A percentile compares a stretch with the other conserved stretches of the same genome.
Evolutionary conservation across 768 basidiomycete species (phyloP).

Genomic region (Lepiota subincarnata): DNA sequence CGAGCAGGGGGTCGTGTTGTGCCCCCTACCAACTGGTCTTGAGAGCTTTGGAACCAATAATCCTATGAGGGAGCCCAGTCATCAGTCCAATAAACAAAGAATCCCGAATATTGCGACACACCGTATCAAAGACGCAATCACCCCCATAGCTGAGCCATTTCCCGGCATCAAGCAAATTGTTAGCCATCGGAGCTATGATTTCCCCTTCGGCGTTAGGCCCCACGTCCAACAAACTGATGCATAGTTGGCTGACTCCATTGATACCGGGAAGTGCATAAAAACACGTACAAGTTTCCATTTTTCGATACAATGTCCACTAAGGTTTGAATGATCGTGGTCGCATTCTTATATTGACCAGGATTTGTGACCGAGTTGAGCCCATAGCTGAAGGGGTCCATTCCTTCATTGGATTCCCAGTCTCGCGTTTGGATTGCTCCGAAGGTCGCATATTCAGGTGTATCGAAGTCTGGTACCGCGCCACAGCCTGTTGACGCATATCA

Average conservation of each 20-base stretch:
- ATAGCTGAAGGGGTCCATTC: constrained; percentile 52
- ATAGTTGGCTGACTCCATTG: background rate
- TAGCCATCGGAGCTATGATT: constrained; percentile 44
- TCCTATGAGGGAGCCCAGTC: constrained; percentile 22
- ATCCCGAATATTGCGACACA: constrained; percentile 19
- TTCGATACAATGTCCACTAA: constrained; percentile 58
- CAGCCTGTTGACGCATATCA: constrained; percentile 31
- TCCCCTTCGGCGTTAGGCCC: constrained; percentile 54
- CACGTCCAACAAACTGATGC: constrained; percentile 42
- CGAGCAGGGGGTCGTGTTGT: constrained; percentile 25
- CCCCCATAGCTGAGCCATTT: constrained; percentile 48
- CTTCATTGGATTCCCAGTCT: constrained; percentile 58
- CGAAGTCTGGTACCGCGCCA: constrained; percentile 47
- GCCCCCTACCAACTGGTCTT: constrained; percentile 21
- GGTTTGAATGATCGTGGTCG: constrained; percentile 43
- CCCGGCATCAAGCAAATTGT: constrained; percentile 47
- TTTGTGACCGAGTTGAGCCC: constrained; percentile 43
- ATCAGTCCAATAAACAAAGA: background rate
- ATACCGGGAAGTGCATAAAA: background rate
- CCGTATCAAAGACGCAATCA: constrained; percentile 50
- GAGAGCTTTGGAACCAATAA: constrained; percentile 45
- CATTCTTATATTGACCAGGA: constrained; percentile 43
- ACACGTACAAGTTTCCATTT: constrained; percentile 55
- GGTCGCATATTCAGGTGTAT: constrained; percentile 50
- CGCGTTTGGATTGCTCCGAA: constrained; percentile 43